Evolutionary conservation across 129 eudicot genomes (phyloP).

Genomic region (Chrysanthemum lavandulifolium): DNA sequence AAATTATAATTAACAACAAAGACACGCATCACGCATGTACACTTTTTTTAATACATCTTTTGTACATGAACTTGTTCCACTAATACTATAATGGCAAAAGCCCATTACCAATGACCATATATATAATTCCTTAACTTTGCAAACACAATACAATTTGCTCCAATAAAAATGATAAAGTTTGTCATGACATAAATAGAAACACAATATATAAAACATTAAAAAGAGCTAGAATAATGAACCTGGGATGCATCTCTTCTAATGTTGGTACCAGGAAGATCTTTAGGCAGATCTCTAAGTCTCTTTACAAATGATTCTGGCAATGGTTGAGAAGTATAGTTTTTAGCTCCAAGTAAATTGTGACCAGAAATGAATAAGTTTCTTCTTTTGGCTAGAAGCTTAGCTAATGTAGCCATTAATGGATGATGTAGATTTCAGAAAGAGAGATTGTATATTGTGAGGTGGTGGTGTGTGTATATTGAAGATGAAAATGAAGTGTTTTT

Average conservation of each 20-base stretch:
- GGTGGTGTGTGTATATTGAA: no score
- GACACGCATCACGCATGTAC: no score
- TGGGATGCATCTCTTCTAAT: constrained; percentile 78
- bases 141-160: no score
- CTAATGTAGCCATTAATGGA: constrained; percentile 60
- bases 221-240: constrained; percentile 33
- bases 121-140: no score
- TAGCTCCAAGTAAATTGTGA: constrained; percentile 30
- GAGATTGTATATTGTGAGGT: constrained; percentile 3
- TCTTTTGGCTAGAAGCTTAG: constrained; percentile 41
- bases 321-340: constrained; percentile 46
- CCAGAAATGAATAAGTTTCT: constrained; percentile 20
- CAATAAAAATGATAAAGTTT: no score
- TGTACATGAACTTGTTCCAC: no score
- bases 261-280: constrained; percentile 66
- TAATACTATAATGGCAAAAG: no score
- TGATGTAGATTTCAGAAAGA: not conserved
- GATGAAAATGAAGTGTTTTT: no score
- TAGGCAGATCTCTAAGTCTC: constrained; percentile 79
- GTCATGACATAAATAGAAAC: not conserved
- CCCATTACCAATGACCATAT: no score
- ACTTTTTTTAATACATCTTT: no score
- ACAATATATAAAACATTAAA: not conserved
- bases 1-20: no score
- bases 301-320: constrained; percentile 56